Percentiles rank a stretch among this genome's conserved stretches.
These are phyloP conservation scores for Vitis cinerea DNA, from an alignment of 164 flowering plant genomes.

Conservation along the genomic window DNA sequence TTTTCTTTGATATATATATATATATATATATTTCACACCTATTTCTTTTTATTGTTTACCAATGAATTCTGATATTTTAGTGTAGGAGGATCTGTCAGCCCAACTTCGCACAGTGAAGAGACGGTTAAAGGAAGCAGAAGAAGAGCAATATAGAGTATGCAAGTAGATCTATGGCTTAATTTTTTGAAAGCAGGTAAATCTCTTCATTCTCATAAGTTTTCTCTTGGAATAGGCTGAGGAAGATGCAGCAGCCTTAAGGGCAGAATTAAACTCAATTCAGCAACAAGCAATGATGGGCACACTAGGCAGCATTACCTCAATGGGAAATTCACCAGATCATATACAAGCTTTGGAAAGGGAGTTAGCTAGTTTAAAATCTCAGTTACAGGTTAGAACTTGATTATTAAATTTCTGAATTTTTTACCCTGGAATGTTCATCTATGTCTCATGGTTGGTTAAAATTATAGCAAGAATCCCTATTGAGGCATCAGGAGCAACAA, in stretches of 20 bases:
- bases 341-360: conserved; percentile 72
- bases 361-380: conserved; percentile 55
- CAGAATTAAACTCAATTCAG: conserved; percentile 78
- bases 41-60: conserved; percentile 12
- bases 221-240: conserved; percentile 76
- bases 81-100: conserved; percentile 92
- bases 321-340: conserved; percentile 54
- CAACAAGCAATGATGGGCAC: conserved; percentile 64
- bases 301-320: conserved; percentile 36
- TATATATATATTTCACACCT: neutral
- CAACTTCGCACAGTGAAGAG: conserved; percentile 81
- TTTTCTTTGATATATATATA: neutral
- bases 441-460: conserved; percentile 12
- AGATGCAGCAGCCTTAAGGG: conserved; percentile 86
- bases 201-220: conserved; percentile 13
- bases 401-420: neutral
- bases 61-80: conserved; percentile 25
- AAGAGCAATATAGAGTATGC: conserved; percentile 90
- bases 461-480: conserved; percentile 57
- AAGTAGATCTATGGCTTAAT: neutral
- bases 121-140: conserved; percentile 92
- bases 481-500: conserved; percentile 74
- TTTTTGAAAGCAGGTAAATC: neutral
- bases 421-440: neutral
- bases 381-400: conserved; percentile 59